phyloP scores from a whole-genome alignment of 2,329 filamentous ascomycete species.

The Lasiodiplodia sp. region DNA sequence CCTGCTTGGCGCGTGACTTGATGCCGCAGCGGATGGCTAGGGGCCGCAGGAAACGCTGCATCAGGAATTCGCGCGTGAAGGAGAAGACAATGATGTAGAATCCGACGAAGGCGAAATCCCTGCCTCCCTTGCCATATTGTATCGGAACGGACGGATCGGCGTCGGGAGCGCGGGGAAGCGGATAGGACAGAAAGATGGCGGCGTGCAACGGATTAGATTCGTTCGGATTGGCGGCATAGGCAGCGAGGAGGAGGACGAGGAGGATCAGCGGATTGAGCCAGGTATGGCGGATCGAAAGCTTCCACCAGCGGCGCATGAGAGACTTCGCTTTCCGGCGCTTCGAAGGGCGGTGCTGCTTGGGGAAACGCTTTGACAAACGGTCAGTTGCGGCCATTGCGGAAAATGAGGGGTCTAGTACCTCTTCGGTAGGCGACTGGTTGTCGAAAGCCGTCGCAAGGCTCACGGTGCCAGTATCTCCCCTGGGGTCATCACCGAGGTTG shows the following conservation, averaged over 20 bases:
- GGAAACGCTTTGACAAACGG: constrained; percentile 37
- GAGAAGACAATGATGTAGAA: constrained; percentile 92
- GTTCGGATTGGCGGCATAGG: constrained; percentile 78
- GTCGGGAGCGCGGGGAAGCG: constrained; percentile 63
- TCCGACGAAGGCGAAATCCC: constrained; percentile 83
- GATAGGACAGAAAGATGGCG: constrained; percentile 92
- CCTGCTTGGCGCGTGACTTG: constrained; percentile 76
- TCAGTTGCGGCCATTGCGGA: constrained; percentile 25
- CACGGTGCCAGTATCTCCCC: constrained; percentile 27
- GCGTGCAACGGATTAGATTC: constrained; percentile 78
- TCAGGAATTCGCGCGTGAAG: constrained; percentile 94
- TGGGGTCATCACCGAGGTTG: constrained; percentile 30
- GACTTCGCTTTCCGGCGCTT: constrained; percentile 57
- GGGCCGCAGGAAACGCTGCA: constrained; percentile 86
- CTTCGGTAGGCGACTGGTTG: constrained; percentile 16
- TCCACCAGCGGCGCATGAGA: constrained; percentile 54
- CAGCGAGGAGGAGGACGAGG: constrained; percentile 66
- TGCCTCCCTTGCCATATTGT: constrained; percentile 88
- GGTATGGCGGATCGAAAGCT: constrained; percentile 60
- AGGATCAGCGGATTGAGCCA: constrained; percentile 75
- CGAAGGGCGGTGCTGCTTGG: constrained; percentile 44
- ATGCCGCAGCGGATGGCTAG: constrained; percentile 75
- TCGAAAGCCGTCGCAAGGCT: constrained; percentile 28
- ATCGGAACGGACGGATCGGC: constrained; percentile 53
- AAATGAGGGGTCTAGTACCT: background rate